phyloP scores from a whole-genome alignment of 2,329 filamentous ascomycete species.

The Aureobasidium musti region DNA sequence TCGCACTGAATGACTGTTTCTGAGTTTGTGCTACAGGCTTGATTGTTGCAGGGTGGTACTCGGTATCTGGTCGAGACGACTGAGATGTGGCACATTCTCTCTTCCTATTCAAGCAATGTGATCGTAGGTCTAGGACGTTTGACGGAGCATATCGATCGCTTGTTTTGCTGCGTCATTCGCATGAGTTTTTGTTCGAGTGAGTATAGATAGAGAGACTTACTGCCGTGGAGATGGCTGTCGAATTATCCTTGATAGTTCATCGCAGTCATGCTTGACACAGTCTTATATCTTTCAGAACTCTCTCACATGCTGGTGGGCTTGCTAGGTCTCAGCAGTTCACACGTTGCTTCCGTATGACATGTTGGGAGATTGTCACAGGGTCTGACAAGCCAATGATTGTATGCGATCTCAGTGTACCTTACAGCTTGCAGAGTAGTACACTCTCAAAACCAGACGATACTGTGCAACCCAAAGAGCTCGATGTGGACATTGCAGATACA shows the following conservation, averaged over 20 bases:
- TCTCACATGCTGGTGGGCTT: background rate
- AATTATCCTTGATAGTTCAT: background rate
- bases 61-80: slow-evolving; percentile 1
- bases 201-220: background rate
- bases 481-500: background rate
- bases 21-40: background rate
- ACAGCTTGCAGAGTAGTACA: background rate
- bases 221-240: background rate
- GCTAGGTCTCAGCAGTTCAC: background rate
- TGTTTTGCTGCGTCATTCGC: background rate
- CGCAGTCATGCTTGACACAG: background rate
- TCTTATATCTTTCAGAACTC: background rate
- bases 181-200: background rate
- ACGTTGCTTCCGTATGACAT: background rate
- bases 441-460: background rate
- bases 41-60: background rate
- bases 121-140: background rate
- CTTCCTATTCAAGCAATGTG: too few species aligned
- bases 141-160: background rate
- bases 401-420: background rate
- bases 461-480: background rate
- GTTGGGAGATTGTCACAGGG: background rate
- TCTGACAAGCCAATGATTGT: background rate
- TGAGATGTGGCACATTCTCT: background rate
- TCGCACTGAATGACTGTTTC: slow-evolving; percentile 1